phyloP scores from a whole-genome alignment of 202 grass and related monocot species.

The Panicum virgatum region DNA sequence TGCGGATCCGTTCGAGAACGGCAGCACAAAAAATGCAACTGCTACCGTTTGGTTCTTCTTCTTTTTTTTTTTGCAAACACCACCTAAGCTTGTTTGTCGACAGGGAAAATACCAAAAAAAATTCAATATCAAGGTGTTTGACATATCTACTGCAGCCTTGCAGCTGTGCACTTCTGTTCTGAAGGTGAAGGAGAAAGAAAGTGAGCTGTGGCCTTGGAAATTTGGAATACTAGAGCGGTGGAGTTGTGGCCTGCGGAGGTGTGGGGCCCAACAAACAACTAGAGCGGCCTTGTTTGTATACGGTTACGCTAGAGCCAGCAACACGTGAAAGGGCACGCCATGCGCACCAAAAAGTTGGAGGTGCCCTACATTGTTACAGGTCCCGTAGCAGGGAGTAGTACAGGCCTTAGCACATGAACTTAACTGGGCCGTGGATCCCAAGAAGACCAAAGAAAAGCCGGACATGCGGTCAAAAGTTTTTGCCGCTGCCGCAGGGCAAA shows the following conservation, averaged over 20 bases:
- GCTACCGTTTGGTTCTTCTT: neutral
- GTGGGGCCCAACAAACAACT: neutral
- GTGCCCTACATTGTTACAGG: neutral
- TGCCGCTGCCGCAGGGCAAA: neutral
- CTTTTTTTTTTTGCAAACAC: neutral
- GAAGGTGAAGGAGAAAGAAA: neutral
- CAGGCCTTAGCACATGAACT: conserved; percentile 25
- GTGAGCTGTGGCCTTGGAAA: too few species aligned
- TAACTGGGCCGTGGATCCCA: conserved; percentile 31
- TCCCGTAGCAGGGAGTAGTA: neutral
- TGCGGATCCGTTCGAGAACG: neutral
- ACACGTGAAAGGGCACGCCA: conserved; percentile 1
- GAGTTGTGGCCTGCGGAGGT: neutral
- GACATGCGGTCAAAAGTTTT: conserved; percentile 35
- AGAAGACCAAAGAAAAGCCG: neutral
- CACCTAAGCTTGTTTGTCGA: neutral
- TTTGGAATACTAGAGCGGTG: neutral
- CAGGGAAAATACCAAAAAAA: neutral
- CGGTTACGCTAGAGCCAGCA: neutral
- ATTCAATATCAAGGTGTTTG: neutral
- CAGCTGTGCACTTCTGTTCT: neutral
- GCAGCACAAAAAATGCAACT: neutral
- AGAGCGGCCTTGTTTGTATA: neutral
- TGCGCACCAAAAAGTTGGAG: neutral
- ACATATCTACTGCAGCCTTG: neutral